Percentiles rank a stretch among this genome's conserved stretches.
These are phyloP conservation scores for Oryza glumipatula DNA, from an alignment of 176 grass and related monocot genomes.

Conservation along the genomic window DNA sequence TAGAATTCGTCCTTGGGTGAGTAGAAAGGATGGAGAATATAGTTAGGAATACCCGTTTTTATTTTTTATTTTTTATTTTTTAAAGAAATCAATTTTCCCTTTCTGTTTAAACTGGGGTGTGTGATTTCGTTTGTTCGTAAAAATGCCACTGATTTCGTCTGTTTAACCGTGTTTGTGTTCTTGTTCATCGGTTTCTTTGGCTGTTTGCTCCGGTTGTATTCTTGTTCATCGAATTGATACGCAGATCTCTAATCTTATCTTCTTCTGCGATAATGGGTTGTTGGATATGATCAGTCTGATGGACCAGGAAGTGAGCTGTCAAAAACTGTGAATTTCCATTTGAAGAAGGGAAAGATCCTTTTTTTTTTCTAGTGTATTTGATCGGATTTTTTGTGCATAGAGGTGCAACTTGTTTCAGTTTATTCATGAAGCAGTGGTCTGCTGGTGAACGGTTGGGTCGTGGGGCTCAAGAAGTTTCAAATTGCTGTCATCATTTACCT, in stretches of 20 bases:
- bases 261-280: not conserved
- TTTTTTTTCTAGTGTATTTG: not conserved
- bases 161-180: no score
- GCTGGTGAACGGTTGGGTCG: constrained; percentile 28
- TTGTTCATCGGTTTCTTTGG: not conserved
- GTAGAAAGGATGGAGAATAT: not conserved
- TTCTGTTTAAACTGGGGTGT: not conserved
- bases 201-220: not conserved
- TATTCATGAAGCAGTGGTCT: not conserved
- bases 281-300: not conserved
- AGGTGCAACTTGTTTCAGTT: constrained; percentile 9
- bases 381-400: constrained; percentile 18
- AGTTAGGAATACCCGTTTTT: not conserved
- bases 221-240: not conserved
- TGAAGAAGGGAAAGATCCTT: not conserved
- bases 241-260: not conserved
- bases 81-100: not conserved
- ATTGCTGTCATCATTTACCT: constrained; percentile 41
- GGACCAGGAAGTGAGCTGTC: not conserved
- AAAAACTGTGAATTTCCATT: not conserved
- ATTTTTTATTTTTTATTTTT: no score
- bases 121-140: not conserved
- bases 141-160: not conserved
- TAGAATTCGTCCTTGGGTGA: not conserved
- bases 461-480: constrained; percentile 58